Percentiles rank a stretch among this genome's conserved stretches.
phyloP scores from a whole-genome alignment of 106 monocot genomes.

The Acorus calamus region DNA sequence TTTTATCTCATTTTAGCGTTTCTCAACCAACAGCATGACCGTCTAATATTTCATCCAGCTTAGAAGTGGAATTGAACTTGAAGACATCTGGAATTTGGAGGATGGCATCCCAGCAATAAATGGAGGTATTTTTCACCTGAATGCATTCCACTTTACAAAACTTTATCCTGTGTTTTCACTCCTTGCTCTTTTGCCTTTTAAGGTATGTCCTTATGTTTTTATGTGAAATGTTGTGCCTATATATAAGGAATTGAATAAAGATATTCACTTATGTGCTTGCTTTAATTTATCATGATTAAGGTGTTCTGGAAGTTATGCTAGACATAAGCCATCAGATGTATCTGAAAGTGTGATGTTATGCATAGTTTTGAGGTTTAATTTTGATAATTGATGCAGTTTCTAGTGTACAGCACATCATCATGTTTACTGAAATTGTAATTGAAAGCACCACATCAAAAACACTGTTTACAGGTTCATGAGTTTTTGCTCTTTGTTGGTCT shows the following conservation, averaged over 20 bases:
- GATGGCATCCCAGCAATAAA: constrained; percentile 5
- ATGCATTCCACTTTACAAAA: neutral
- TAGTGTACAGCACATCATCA: too few species aligned
- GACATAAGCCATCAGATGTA: too few species aligned
- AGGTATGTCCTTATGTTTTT: neutral
- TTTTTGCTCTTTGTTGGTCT: too few species aligned
- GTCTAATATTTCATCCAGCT: constrained; percentile 54
- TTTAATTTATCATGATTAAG: too few species aligned
- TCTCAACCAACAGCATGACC: constrained; percentile 22
- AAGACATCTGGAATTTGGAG: constrained; percentile 46
- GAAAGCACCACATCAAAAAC: too few species aligned
- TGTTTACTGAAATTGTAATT: too few species aligned
- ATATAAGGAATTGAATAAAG: neutral
- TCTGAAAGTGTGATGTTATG: too few species aligned
- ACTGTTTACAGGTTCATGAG: too few species aligned
- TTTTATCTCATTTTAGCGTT: constrained; percentile 10
- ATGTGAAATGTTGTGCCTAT: neutral
- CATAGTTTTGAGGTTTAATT: too few species aligned
- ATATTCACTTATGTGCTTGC: too few species aligned
- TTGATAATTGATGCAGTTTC: too few species aligned
- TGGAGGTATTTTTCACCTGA: constrained; percentile 21
- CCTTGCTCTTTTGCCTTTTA: neutral
- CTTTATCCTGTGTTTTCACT: neutral
- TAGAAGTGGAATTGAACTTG: constrained; percentile 26
- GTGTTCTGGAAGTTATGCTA: too few species aligned